Evolutionary conservation across 805 yeast species (phyloP), one percentile per base, ranked within the genome.

Genomic region (Candida hungchunana): DNA sequence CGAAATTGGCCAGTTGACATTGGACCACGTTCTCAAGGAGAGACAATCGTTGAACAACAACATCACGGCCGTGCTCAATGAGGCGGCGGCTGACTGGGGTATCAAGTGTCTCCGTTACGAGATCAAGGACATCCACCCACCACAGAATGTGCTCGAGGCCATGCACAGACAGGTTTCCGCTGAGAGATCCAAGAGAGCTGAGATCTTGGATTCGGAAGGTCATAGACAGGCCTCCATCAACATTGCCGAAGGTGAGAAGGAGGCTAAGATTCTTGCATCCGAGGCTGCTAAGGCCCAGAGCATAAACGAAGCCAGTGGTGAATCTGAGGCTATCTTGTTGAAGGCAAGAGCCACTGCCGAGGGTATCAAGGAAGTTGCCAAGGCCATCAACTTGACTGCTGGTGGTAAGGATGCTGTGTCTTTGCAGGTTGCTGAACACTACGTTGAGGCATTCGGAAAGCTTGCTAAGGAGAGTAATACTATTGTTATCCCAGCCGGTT

Each of bases 121-220:
- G 59, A 84, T 85, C 61, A 74, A 88, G 53, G 95, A 85, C 55
- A 85, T 85, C 41, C 88, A 85, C 56, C 95, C 95, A 2, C 95
- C 95, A 3, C 71, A 71, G 24, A 82, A 83, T 48, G 95, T 85
- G 9, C 73, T 85, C 50, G 89, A 82, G 51, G 93, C 95, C 18
- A 86, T 85, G 95, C 95, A 85, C 60, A 75, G 90, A 56, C 95
- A 83, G 60, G 95, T 86, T 17, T 73, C 82, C 40, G 93, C 94
- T 29, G 95, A 86, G 59, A 68, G 95, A 48, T 78, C 88, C 34
- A 86, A 86, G 58, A 69, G 95, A 42, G 95, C 95, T 3, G 90
- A 85, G 58, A 85, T 85, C 46, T 70, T 85, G 54, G 95, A 85
- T 53, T 77, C 87, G 29, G 95, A 85, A 62, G 95, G 95, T 59